A percentile compares a stretch with the other conserved stretches of the same genome.
phyloP scores from a whole-genome alignment of 2,329 filamentous ascomycete species.

The Metarhizium humberi region DNA sequence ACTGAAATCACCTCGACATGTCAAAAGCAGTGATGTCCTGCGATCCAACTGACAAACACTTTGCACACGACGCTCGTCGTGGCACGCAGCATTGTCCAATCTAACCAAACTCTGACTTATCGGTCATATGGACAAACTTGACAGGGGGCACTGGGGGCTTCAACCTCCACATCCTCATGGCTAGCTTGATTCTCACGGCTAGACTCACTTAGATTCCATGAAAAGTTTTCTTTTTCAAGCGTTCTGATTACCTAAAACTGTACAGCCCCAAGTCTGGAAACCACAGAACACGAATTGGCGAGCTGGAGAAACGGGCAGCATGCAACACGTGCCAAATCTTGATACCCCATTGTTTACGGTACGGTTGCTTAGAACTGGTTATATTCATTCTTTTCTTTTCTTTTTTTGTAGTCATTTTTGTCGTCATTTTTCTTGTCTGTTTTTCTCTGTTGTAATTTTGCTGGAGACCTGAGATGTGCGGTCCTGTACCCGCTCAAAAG shows the following conservation, averaged over 20 bases:
- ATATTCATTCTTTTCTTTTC: not conserved
- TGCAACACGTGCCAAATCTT: not conserved
- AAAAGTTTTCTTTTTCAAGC: not conserved
- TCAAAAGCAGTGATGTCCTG: constrained; percentile 9
- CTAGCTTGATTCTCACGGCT: not conserved
- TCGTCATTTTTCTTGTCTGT: not conserved
- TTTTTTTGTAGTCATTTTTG: not conserved
- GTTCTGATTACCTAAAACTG: not conserved
- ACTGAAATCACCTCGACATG: not conserved
- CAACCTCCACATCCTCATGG: not conserved
- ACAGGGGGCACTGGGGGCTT: not conserved
- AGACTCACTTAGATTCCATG: too few species aligned
- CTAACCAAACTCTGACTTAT: not conserved
- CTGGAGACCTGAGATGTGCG: not conserved
- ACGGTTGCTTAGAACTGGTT: not conserved
- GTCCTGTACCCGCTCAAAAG: not conserved
- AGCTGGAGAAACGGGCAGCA: not conserved
- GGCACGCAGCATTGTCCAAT: not conserved
- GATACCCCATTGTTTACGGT: not conserved
- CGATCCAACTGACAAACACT: not conserved
- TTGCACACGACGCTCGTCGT: not conserved
- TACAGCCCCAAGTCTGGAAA: constrained; percentile 2
- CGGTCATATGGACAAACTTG: not conserved
- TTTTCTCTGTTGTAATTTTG: too few species aligned
- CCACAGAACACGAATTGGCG: not conserved